phyloP scores from a whole-genome alignment of 352 stramenopile species.

The Pythium dissimile region DNA sequence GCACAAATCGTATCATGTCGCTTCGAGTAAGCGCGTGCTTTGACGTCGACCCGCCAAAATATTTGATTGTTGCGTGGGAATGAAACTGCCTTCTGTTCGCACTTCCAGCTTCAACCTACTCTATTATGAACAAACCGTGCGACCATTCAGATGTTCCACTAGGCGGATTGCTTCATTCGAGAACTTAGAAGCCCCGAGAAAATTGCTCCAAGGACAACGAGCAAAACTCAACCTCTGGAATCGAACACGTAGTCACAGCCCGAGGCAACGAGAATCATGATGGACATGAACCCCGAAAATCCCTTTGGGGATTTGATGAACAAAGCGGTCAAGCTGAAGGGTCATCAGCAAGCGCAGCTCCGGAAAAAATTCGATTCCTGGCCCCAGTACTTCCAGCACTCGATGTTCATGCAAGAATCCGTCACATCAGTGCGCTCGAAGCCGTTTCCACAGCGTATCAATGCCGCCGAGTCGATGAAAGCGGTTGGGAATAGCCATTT shows the following conservation, averaged over 20 bases:
- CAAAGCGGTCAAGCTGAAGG: constrained; percentile 85
- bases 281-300: constrained; percentile 64
- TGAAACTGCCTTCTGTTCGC: constrained; percentile 17
- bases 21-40: constrained; percentile 18
- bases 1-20: constrained; percentile 24
- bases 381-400: constrained; percentile 86
- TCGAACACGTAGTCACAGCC: no score
- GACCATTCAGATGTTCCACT: constrained; percentile 10
- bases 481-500: constrained; percentile 60
- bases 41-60: background rate
- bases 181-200: no score
- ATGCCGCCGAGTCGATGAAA: constrained; percentile 68
- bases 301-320: constrained; percentile 83
- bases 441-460: constrained; percentile 50
- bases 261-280: no score
- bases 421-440: constrained; percentile 42
- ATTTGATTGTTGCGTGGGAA: background rate
- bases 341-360: constrained; percentile 74
- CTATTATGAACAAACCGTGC: background rate
- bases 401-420: constrained; percentile 84
- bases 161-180: background rate
- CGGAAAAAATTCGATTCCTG: constrained; percentile 70
- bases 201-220: background rate
- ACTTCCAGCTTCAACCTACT: background rate
- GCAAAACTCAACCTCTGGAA: no score